Conservation (phyloP, 2,329 filamentous ascomycete genomes). For the Pestalotiopsis sp. region DNA sequence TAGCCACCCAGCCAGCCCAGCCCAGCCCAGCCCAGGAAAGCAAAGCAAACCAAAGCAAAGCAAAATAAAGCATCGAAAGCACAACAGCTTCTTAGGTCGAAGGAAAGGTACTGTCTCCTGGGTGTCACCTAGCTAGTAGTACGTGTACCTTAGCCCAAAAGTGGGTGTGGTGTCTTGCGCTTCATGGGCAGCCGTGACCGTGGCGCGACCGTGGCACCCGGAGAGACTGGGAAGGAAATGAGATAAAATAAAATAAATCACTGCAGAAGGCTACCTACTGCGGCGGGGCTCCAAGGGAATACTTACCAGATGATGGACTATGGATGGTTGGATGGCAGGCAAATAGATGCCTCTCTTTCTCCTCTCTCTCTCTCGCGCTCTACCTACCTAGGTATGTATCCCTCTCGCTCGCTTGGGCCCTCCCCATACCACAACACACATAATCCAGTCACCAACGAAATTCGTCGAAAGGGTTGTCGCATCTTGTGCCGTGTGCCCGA, state of each 20-base stretch:
- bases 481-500: not conserved
- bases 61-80: too few species aligned
- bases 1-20: too few species aligned
- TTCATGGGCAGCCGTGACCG: not conserved
- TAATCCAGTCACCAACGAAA: too few species aligned
- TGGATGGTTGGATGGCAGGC: not conserved
- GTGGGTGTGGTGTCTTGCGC: not conserved
- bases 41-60: too few species aligned
- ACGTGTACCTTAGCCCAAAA: not conserved
- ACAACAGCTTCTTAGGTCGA: too few species aligned
- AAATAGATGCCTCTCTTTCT: not conserved
- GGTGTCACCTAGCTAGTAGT: not conserved
- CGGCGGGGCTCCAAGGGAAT: not conserved
- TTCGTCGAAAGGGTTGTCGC: not conserved
- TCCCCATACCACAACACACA: too few species aligned
- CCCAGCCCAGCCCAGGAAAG: too few species aligned
- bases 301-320: not conserved
- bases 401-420: too few species aligned
- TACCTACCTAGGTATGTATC: too few species aligned
- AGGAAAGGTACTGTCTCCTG: not conserved
- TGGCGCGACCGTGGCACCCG: not conserved
- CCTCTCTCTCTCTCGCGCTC: not conserved
- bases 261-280: not conserved
- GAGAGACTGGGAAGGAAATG: not conserved
- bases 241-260: conserved; percentile 1